Conservation (phyloP, 129 eudicot genomes). For the Helianthus tuberosus region DNA sequence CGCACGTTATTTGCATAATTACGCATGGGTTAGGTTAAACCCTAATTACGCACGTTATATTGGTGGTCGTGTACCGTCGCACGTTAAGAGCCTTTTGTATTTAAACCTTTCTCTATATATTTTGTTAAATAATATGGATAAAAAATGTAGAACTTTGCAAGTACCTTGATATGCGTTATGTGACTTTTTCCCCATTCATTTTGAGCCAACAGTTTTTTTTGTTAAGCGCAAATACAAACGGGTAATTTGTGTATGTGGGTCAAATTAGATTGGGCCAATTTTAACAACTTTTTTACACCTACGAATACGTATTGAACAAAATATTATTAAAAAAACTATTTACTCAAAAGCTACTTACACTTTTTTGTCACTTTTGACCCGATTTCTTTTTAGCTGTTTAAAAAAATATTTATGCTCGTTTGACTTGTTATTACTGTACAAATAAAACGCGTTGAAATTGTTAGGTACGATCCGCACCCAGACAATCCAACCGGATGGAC, state of each 20-base stretch:
- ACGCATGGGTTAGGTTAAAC: too few species aligned
- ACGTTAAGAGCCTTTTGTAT: too few species aligned
- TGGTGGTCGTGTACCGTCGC: too few species aligned
- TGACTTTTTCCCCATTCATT: not conserved
- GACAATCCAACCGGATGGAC: slow-evolving; percentile 87
- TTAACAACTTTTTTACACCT: not conserved
- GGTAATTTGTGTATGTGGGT: not conserved
- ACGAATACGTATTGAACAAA: not conserved
- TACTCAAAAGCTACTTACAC: not conserved
- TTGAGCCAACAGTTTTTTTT: not conserved
- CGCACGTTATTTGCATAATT: too few species aligned
- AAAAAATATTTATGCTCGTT: not conserved
- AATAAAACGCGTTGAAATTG: not conserved
- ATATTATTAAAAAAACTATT: not conserved
- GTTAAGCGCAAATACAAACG: not conserved
- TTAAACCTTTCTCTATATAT: not conserved
- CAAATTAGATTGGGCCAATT: not conserved
- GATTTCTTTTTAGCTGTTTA: not conserved
- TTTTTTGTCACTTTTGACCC: not conserved
- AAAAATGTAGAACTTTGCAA: not conserved
- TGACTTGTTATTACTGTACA: not conserved
- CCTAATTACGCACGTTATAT: too few species aligned
- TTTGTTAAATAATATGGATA: not conserved
- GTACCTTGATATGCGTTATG: not conserved
- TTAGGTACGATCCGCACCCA: slow-evolving; percentile 91